Conservation (phyloP, 345 rosid species). For the Sisymbrium irio region DNA sequence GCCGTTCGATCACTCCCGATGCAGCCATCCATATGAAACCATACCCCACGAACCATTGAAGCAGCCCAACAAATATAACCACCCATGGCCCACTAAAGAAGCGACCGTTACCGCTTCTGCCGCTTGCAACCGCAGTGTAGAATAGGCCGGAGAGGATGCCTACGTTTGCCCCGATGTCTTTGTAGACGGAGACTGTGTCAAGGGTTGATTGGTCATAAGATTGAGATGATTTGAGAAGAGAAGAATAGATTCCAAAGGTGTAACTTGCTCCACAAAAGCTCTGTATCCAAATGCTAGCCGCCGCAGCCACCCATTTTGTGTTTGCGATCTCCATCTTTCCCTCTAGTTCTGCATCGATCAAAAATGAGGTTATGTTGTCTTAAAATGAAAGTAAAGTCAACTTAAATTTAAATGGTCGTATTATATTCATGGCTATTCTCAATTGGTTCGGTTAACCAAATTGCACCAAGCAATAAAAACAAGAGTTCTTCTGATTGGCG, state of each 20-base stretch:
- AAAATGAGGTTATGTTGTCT: neutral
- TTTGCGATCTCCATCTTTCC: constrained; percentile 28
- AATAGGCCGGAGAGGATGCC: constrained; percentile 83
- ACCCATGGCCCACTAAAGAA: constrained; percentile 63
- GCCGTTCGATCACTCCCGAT: constrained; percentile 59
- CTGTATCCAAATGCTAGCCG: constrained; percentile 93
- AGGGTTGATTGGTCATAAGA: constrained; percentile 85
- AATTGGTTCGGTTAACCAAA: neutral
- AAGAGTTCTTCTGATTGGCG: neutral
- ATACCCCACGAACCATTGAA: constrained; percentile 69
- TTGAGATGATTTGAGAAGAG: constrained; percentile 76
- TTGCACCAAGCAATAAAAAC: neutral
- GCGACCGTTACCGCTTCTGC: constrained; percentile 25
- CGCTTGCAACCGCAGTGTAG: constrained; percentile 52
- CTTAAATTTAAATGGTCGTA: neutral
- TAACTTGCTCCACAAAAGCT: constrained; percentile 67
- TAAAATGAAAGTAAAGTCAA: constrained; percentile 23
- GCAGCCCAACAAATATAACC: constrained; percentile 61
- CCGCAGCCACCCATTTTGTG: constrained; percentile 69
- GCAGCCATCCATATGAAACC: constrained; percentile 83
- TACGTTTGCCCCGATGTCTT: constrained; percentile 85
- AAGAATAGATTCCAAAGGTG: constrained; percentile 82
- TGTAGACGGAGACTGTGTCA: constrained; percentile 89
- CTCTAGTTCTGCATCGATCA: neutral
- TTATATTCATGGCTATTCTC: neutral